Evolutionary conservation across 2,329 filamentous ascomycete species (phyloP).

Genomic region (Paramyrothecium sp.): DNA sequence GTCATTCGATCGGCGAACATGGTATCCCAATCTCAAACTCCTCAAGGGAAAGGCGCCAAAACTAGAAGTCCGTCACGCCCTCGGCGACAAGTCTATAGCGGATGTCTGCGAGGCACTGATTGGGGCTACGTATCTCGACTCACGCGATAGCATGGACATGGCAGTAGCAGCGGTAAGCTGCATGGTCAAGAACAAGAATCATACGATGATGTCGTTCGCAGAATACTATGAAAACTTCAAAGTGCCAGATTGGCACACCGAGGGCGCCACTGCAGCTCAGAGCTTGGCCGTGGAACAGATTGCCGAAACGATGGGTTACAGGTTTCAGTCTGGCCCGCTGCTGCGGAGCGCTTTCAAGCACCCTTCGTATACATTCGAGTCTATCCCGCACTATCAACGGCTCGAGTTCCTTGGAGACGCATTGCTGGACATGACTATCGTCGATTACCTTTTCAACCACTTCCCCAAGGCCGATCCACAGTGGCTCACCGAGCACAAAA

Average conservation of each 20-base stretch:
- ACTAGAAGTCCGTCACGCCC: constrained; percentile 55
- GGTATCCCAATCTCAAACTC: constrained; percentile 83
- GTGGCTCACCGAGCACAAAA: constrained; percentile 98
- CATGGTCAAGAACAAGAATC: constrained; percentile 68
- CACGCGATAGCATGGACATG: constrained; percentile 47
- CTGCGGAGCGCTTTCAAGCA: constrained; percentile 86
- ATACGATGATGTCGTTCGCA: constrained; percentile 65
- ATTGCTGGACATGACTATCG: constrained; percentile 79
- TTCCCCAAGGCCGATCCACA: constrained; percentile 84
- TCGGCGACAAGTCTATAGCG: constrained; percentile 87
- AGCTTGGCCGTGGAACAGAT: constrained; percentile 66
- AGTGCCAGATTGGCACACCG: constrained; percentile 69
- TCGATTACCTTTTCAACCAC: constrained; percentile 76
- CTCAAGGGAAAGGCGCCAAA: constrained; percentile 63
- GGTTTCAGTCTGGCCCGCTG: constrained; percentile 73
- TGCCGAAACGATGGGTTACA: constrained; percentile 53
- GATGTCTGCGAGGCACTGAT: constrained; percentile 96
- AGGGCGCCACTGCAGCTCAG: constrained; percentile 62
- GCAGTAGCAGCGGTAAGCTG: constrained; percentile 64
- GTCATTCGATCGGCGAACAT: constrained; percentile 76
- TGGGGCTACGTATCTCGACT: constrained; percentile 70
- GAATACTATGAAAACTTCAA: constrained; percentile 73
- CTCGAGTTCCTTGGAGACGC: constrained; percentile 92
- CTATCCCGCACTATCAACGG: constrained; percentile 81
- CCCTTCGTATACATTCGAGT: constrained; percentile 79